Conservation (phyloP, 352 stramenopile genomes). For the Globisporangium solare region DNA sequence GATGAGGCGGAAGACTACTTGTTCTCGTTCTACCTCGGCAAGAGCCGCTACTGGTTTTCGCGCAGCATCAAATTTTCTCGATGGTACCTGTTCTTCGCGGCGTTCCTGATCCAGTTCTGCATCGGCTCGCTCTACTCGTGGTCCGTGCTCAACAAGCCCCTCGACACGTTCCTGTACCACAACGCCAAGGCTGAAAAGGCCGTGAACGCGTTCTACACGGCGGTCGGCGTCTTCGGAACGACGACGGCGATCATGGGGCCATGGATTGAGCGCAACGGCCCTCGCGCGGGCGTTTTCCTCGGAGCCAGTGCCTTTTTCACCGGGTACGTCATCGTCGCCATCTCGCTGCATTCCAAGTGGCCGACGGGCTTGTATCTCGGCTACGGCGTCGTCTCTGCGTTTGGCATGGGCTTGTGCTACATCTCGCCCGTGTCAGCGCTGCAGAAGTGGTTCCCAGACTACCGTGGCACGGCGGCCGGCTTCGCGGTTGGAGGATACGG, state of each 20-base stretch:
- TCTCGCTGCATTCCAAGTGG: conserved; percentile 40
- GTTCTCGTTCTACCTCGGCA: conserved; percentile 44
- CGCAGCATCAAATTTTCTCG: conserved; percentile 46
- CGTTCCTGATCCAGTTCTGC: conserved; percentile 69
- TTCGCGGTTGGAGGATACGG: conserved; percentile 67
- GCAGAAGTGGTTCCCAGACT: conserved; percentile 80
- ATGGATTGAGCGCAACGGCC: conserved; percentile 63
- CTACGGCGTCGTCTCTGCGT: conserved; percentile 57
- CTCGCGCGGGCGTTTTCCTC: conserved; percentile 41
- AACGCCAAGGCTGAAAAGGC: conserved; percentile 44
- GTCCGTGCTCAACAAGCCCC: conserved; percentile 71
- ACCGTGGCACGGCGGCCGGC: conserved; percentile 57
- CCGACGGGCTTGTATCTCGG: conserved; percentile 54
- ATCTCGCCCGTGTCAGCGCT: conserved; percentile 68
- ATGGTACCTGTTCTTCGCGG: conserved; percentile 62
- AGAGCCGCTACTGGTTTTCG: conserved; percentile 42
- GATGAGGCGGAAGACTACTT: conserved; percentile 52
- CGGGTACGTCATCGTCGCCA: conserved; percentile 41
- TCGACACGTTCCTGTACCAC: conserved; percentile 47
- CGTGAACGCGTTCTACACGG: conserved; percentile 74
- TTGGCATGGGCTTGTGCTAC: conserved; percentile 68
- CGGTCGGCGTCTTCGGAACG: conserved; percentile 51
- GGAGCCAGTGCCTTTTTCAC: conserved; percentile 47
- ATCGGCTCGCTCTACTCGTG: conserved; percentile 72
- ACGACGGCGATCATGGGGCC: conserved; percentile 61